phyloP scores from a whole-genome alignment of 192 early-diverging fungal species.

The Dissophora globulifera region DNA sequence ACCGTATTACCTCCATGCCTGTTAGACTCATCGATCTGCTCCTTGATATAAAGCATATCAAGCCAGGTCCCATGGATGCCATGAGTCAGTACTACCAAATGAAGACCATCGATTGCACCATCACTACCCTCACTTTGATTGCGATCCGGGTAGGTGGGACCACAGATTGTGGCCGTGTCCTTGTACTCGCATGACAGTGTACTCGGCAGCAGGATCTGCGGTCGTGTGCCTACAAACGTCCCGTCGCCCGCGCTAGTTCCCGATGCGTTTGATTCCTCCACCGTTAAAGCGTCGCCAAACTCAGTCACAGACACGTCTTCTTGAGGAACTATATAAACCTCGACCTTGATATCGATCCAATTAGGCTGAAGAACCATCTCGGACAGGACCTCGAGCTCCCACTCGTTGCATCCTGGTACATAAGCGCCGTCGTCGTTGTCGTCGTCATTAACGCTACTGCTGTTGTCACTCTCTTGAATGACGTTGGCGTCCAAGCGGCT shows the following conservation, averaged over 20 bases:
- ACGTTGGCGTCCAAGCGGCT: conserved; percentile 25
- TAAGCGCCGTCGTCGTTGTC: not conserved
- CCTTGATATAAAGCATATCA: conserved; percentile 56
- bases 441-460: too few relatives aligned
- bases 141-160: conserved; percentile 15
- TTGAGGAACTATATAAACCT: conserved; percentile 18
- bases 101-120: conserved; percentile 19
- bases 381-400: conserved; percentile 48
- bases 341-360: conserved; percentile 43
- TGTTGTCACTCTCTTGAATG: too few relatives aligned
- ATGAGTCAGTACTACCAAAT: conserved; percentile 57
- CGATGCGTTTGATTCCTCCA: too few relatives aligned
- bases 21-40: conserved; percentile 49
- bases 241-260: too few relatives aligned
- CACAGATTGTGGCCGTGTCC: conserved; percentile 34
- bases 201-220: conserved; percentile 9
- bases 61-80: conserved; percentile 54
- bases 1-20: conserved; percentile 23
- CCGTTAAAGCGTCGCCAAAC: not conserved
- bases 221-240: too few relatives aligned
- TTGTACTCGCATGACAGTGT: conserved; percentile 33
- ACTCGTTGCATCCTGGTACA: conserved; percentile 27
- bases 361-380: conserved; percentile 44
- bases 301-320: not conserved
- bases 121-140: not conserved